phyloP scores from a whole-genome alignment of 805 yeast genomes.

The Blastobotrys americana region DNA sequence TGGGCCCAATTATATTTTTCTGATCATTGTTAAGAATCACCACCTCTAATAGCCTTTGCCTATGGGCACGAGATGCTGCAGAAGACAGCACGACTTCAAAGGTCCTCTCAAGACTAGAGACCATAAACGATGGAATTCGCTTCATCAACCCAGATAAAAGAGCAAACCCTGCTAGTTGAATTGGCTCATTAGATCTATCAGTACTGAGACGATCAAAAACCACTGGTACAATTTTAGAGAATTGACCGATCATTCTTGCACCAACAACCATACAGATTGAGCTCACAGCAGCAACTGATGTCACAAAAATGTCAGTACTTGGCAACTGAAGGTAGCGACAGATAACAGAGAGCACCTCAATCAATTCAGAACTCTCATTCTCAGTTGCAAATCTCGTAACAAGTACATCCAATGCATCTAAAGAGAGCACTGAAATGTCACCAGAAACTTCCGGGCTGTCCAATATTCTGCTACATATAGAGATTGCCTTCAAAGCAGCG shows the following conservation, averaged over 20 bases:
- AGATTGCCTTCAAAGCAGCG: slow-evolving; percentile 42
- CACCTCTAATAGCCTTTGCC: slow-evolving; percentile 41
- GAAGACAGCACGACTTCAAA: slow-evolving; percentile 42
- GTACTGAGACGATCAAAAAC: slow-evolving; percentile 52
- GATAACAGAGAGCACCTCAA: slow-evolving; percentile 30
- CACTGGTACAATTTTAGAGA: slow-evolving; percentile 79
- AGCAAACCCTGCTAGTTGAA: slow-evolving; percentile 66
- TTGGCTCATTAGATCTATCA: slow-evolving; percentile 31
- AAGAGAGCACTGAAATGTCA: slow-evolving; percentile 58
- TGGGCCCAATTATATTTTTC: slow-evolving; percentile 51
- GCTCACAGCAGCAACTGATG: slow-evolving; percentile 67
- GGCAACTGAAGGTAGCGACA: slow-evolving; percentile 35
- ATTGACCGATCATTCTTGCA: slow-evolving; percentile 74
- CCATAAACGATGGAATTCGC: slow-evolving; percentile 79
- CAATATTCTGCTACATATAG: slow-evolving; percentile 40
- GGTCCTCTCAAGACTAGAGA: slow-evolving; percentile 58
- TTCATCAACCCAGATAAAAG: slow-evolving; percentile 68
- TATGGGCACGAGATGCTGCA: slow-evolving; percentile 49
- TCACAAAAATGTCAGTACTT: slow-evolving; percentile 57
- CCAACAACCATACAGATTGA: slow-evolving; percentile 69
- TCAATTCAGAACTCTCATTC: slow-evolving; percentile 35
- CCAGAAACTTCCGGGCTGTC: slow-evolving; percentile 21
- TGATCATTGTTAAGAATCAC: slow-evolving; percentile 63
- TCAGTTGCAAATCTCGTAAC: slow-evolving; percentile 53
- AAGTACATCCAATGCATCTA: slow-evolving; percentile 59